Evolutionary conservation across 2,329 filamentous ascomycete genomes (phyloP).

Genomic region (Pestalotiopsis sp.): DNA sequence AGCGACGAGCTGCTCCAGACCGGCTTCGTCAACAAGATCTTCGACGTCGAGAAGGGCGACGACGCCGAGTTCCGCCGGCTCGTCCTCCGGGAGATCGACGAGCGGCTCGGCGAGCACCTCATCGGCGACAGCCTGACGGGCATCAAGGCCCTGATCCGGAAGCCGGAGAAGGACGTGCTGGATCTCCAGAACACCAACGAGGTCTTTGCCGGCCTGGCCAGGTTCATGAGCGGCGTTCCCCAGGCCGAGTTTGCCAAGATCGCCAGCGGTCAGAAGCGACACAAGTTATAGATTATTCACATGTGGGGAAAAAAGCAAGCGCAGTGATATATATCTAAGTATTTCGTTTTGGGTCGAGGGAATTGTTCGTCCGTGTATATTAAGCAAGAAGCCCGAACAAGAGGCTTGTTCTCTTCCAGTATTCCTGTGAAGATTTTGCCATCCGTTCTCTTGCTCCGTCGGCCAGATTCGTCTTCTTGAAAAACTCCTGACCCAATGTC

Average conservation of each 20-base stretch:
- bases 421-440: constrained; percentile 68
- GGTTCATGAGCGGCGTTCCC: constrained; percentile 79
- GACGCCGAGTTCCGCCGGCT: constrained; percentile 68
- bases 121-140: constrained; percentile 76
- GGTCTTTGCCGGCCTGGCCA: constrained; percentile 81
- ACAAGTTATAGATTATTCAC: constrained; percentile 71
- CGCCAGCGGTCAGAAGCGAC: constrained; percentile 86
- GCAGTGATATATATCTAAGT: constrained; percentile 4
- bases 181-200: constrained; percentile 81
- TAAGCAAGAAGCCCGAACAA: constrained; percentile 76
- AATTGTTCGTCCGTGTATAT: constrained; percentile 21
- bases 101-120: constrained; percentile 78
- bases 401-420: constrained; percentile 81
- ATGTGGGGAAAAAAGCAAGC: not conserved
- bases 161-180: constrained; percentile 71
- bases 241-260: constrained; percentile 88
- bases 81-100: constrained; percentile 80
- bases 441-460: constrained; percentile 56
- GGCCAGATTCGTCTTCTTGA: constrained; percentile 49
- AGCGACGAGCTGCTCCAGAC: constrained; percentile 72
- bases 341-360: constrained; percentile 8
- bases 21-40: constrained; percentile 87
- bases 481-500: constrained; percentile 48
- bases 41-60: constrained; percentile 62
- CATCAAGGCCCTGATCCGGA: constrained; percentile 83